Evolutionary conservation across 2,329 filamentous ascomycete species (phyloP).

Genomic region (Pseudogymnoascus sp.): DNA sequence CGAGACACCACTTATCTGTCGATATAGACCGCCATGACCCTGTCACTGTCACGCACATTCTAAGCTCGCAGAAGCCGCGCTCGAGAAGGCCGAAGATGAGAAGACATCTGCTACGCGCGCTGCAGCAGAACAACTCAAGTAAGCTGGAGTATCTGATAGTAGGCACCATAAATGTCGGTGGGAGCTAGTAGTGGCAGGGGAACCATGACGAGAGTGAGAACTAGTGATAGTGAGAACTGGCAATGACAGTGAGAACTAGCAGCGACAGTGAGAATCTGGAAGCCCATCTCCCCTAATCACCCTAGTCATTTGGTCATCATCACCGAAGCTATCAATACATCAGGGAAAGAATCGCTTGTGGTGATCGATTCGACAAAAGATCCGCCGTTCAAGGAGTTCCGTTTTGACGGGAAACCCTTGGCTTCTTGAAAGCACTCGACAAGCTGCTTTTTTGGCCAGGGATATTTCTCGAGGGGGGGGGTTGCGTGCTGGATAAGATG

Average conservation of each 20-base stretch:
- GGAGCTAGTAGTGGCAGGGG: too few species aligned
- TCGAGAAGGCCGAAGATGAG: too few species aligned
- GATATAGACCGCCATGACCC: too few species aligned
- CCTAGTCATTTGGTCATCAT: neutral
- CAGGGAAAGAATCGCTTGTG: neutral
- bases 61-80: too few species aligned
- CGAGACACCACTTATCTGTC: too few species aligned
- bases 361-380: neutral
- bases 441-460: neutral
- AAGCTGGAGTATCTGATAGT: too few species aligned
- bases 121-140: too few species aligned
- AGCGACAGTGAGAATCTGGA: neutral
- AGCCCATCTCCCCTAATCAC: too few species aligned
- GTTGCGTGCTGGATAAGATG: neutral
- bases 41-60: too few species aligned
- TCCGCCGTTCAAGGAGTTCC: neutral
- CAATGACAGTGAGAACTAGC: neutral
- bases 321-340: neutral
- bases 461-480: neutral
- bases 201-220: too few species aligned
- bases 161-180: too few species aligned
- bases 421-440: neutral
- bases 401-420: neutral
- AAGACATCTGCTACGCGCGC: too few species aligned
- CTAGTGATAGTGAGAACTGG: neutral